Base-by-base conservation (phyloP, 495 filamentous ascomycete species). In the Entonaema liquescens region DNA sequence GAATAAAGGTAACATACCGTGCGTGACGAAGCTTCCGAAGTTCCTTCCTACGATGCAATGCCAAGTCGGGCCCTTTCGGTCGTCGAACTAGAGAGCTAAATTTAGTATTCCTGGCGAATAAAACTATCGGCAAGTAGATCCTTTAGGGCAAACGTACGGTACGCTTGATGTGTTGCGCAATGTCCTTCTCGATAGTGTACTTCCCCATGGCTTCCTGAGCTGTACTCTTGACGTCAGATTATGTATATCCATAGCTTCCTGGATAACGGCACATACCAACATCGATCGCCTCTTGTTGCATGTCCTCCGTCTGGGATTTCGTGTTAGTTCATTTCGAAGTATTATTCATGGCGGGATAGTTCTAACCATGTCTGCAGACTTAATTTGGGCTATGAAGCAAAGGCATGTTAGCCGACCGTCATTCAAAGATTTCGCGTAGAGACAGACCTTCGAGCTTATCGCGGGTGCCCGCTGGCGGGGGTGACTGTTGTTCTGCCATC, bases 11-110 rank as follows among this genome's bases (percentile, higher is more conserved):
- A 56, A 86, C 8, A 65, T 87, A 97, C 94, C 95, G 76, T 99
- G 95, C 26, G 95, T 99, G 47, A 99, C 96, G 73, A 97, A 99
- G 83, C 95, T 98, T 74, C 95, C 95, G 79, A 98, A 99, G 85
- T 99, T 98, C 62, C 96, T 88, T 42, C 95, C 95, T 11, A 98
- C 95, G 66, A 99, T 97, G 81, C 96, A 98, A 81, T 99, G 95
- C 95, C 95, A 97, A 73, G 93, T 97, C 66, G 93, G 92, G 26
- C 95, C 93, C 83, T 95, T 97, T 74, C 93, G 88, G 63, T 89
- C 89, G 78, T 97, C 93, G 73, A 97, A 95, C 92, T 97, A 74
- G 12, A 9, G 53, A 54, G 26, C 21, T 36, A 21, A 5, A 44
- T 75, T 74, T 54, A 65, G 59, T 57, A 57, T 67, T 23, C 8